Evolutionary conservation across 1,284 basidiomycete species (phyloP).

Genomic region (Fomitopsis schrenkii): DNA sequence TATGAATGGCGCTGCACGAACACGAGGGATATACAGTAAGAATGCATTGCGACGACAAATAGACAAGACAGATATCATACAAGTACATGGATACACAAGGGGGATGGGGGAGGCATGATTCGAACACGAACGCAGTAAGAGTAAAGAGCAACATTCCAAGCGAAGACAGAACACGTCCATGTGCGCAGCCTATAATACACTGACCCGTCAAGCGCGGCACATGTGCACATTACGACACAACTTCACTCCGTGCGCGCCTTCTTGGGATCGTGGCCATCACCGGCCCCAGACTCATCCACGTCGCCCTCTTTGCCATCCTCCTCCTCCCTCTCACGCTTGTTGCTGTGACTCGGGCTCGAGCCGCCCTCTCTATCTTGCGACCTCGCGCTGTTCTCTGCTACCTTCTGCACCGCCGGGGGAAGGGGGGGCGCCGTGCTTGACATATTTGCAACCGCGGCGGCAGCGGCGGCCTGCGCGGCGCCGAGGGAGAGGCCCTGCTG

Average conservation of each 20-base stretch:
- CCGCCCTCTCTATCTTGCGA: constrained; percentile 15
- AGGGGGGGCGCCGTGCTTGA: not conserved
- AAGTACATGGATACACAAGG: not conserved
- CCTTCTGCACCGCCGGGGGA: not conserved
- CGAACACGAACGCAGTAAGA: not conserved
- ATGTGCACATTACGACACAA: not conserved
- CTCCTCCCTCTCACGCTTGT: constrained; percentile 19
- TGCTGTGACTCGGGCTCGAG: constrained; percentile 12
- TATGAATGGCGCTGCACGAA: too few relatives aligned
- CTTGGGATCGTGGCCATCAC: constrained; percentile 20
- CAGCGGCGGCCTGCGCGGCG: constrained; percentile 10
- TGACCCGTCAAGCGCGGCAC: not conserved
- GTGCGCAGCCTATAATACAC: constrained; percentile 19
- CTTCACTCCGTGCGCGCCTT: constrained; percentile 25
- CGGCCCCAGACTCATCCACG: constrained; percentile 1
- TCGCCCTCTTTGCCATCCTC: constrained; percentile 9
- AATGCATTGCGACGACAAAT: not conserved
- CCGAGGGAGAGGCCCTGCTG: constrained; percentile 14
- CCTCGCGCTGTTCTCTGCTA: not conserved
- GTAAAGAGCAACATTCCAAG: constrained; percentile 10
- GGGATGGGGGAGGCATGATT: not conserved
- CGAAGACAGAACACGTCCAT: constrained; percentile 6
- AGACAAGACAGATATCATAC: not conserved
- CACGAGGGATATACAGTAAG: not conserved
- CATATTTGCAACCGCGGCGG: constrained; percentile 1